Percentiles rank a stretch among this genome's conserved stretches.
These are phyloP conservation scores for Arthrobotrys sphaeroides DNA, from an alignment of 2,329 filamentous ascomycete species.

Conservation along the genomic window DNA sequence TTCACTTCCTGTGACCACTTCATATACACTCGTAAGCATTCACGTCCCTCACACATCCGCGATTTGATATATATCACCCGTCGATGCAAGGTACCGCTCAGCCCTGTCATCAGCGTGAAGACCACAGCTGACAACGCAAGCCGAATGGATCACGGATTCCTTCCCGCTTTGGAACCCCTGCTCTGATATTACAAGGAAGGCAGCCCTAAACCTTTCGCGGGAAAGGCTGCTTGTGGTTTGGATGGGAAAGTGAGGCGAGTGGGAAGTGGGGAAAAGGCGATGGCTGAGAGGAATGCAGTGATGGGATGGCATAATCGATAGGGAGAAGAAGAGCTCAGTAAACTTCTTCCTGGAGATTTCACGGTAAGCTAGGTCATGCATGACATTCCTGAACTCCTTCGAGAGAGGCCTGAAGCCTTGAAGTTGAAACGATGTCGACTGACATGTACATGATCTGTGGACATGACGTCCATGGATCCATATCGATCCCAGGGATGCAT, in stretches of 20 bases:
- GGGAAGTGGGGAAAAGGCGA: background rate
- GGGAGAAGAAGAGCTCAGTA: background rate
- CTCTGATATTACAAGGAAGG: slow-evolving; percentile 2
- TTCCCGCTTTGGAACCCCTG: background rate
- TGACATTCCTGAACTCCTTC: background rate
- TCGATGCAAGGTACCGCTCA: slow-evolving; percentile 26
- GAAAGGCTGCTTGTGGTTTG: background rate
- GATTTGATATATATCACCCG: background rate
- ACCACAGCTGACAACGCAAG: slow-evolving; percentile 39
- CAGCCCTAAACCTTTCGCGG: slow-evolving; percentile 40
- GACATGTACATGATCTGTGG: slow-evolving; percentile 29
- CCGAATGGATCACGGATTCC: slow-evolving; percentile 19
- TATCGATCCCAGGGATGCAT: background rate
- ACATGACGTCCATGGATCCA: slow-evolving; percentile 7
- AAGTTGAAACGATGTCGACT: background rate
- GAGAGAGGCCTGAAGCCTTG: background rate
- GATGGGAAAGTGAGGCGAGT: slow-evolving; percentile 29
- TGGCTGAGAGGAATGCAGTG: background rate
- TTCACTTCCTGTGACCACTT: slow-evolving; percentile 3
- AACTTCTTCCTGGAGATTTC: background rate
- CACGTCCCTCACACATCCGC: too few species aligned
- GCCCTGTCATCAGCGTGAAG: slow-evolving; percentile 37
- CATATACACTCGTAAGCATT: background rate
- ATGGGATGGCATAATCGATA: slow-evolving; percentile 5
- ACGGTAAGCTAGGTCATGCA: background rate